Evolutionary conservation across 495 filamentous ascomycete genomes (phyloP), one percentile per base, ranked within the genome.

Genomic region (Aspergillus homomorphus): DNA sequence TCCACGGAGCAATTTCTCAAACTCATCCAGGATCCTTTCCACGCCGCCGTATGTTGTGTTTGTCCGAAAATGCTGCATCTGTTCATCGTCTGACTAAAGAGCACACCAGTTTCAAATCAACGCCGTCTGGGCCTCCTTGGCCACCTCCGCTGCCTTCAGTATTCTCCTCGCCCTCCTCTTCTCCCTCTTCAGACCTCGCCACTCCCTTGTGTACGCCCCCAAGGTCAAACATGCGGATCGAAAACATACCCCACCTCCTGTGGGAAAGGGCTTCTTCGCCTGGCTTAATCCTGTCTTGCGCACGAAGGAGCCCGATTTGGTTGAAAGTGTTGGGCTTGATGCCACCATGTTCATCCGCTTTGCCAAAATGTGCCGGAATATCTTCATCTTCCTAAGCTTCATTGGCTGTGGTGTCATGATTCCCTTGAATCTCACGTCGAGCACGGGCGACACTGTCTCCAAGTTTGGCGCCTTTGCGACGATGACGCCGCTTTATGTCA

Each of bases 151-250:
- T 44, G 87, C 82, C 53, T 76, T 90, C 60, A 89, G 90, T 22
- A 56, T 84, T 59, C 63, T 86, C 58, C 87, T 96, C 61, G 82
- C 89, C 54, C 63, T 96, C 54, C 72, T 83, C 65, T 98, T 97
- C 80, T 96, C 88, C 66, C 76, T 96, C 57, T 79, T 98, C 48
- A 88, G 95, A 60, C 94, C 95, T 4, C 91, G 90, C 69, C 92
- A 98, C 67, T 86, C 83, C 44, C 78, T 91, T 62, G 91, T 98
- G 44, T 98, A 98, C 72, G 92, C 95, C 4, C 94, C 94, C 41
- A 95, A 96, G 65, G 80, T 95, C 60, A 95, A 94, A 65, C 87
- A 96, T 79, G 90, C 89, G 62, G 91, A 98, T 69, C 84, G 88
- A 59, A 93, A 90, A 76, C 92, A 96, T 78, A 80, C 89, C 21